Base-by-base conservation (phyloP, 192 early-diverging fungal species). In the Dimargaris xerosporica region DNA sequence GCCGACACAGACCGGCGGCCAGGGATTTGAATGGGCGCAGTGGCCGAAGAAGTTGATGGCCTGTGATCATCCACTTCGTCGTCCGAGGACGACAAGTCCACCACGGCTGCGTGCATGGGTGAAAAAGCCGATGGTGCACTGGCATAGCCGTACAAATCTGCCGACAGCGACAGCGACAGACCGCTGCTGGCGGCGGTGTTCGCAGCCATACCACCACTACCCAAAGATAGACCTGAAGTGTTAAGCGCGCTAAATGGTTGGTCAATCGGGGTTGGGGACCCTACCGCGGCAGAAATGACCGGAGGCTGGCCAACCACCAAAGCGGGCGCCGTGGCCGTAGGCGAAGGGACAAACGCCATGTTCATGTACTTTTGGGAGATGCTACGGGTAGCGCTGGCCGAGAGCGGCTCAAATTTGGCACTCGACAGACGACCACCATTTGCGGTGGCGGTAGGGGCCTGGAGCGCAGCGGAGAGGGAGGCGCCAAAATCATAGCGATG, bases 401-500 rank as follows among this genome's bases (percentile, higher is more conserved):
- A 60, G 2, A 60, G 58, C 41, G 58, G 58, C 21, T n/a, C 19
- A 44, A 60, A 60, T 5, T 29, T 29, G 41, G 58, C n/a, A 23
- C 13, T 34, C 7, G 58, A 28, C 19, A 2, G 50, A 1, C 23
- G 34, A 25, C n/a, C 43, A 17, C 21, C 31, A 41, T 0, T n/a
- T 9, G 43, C n/a, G 41, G 41, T 39, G 7, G 54, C n/a, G 9
- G 11, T 6, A 17, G 16, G 23, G 6, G 29, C 28, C 6, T 17
- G 29, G n/a, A 60, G 16, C 17, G 69, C 69, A 30, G 69, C 69
- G 44, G 63, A 65, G 3, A 74, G 63, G 31, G 69, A 74, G 0
- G 69, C 69, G 21, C 66, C 64, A 63, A 74, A 74, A 39, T 74
- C 66, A 54, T 74, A 74, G 19, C 72, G 63, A 19, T 53, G 47